Conservation (phyloP, 2,329 filamentous ascomycete genomes). For the Xylariaceae sp. region DNA sequence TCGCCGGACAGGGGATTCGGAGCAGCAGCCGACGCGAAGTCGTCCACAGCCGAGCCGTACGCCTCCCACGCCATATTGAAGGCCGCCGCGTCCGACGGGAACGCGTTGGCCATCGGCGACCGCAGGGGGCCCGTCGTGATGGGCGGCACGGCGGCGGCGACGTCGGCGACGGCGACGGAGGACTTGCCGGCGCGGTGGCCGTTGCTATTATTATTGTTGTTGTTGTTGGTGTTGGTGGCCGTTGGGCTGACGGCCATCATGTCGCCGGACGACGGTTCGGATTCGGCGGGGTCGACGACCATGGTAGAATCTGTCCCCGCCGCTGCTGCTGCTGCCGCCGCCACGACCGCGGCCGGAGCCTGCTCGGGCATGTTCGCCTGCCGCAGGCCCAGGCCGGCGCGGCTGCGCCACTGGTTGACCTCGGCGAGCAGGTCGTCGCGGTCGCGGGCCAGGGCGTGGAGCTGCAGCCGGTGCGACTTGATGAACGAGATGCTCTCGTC, state of each 20-base stretch:
- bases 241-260: background rate
- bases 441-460: constrained; percentile 10
- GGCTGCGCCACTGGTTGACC: constrained; percentile 15
- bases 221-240: background rate
- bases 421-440: constrained; percentile 15
- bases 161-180: constrained; percentile 5
- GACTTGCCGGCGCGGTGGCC: constrained; percentile 3
- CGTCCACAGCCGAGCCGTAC: too few species aligned
- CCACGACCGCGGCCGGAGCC: constrained; percentile 2
- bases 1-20: too few species aligned
- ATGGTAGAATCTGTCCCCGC: too few species aligned
- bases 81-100: constrained; percentile 3
- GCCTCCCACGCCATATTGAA: too few species aligned
- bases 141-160: constrained; percentile 5
- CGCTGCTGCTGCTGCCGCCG: constrained; percentile 2
- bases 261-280: background rate
- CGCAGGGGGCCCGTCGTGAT: constrained; percentile 7
- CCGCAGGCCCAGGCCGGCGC: constrained; percentile 15
- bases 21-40: too few species aligned
- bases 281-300: background rate
- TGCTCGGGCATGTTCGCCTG: constrained; percentile 4
- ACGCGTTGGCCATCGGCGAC: constrained; percentile 3
- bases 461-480: constrained; percentile 16
- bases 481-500: constrained; percentile 28
- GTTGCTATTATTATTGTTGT: constrained; percentile 5